Percentiles rank a stretch among this genome's conserved stretches.
Evolutionary conservation across 495 filamentous ascomycete genomes (phyloP).

Genomic region (Podospora tetraspora): DNA sequence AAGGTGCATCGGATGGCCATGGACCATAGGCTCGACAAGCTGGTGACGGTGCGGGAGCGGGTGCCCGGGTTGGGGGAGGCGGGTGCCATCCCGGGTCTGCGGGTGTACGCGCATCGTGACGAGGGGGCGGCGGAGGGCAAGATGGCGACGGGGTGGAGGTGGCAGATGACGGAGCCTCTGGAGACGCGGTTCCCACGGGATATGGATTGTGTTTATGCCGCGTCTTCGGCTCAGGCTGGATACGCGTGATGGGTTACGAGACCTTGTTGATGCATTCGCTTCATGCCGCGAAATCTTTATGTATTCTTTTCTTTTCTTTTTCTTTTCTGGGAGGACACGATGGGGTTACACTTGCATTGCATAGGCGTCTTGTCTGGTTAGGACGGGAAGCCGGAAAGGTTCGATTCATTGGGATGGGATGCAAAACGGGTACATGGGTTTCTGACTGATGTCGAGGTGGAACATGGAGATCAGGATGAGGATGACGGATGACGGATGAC

Average conservation of each 20-base stretch:
- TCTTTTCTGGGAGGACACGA: neutral
- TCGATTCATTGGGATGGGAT: neutral
- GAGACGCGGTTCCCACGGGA: constrained; percentile 23
- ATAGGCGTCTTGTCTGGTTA: neutral
- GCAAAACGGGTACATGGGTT: neutral
- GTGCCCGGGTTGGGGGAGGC: neutral
- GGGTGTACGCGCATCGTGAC: constrained; percentile 12
- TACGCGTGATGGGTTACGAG: neutral
- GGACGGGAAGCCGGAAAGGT: neutral
- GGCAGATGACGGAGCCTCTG: constrained; percentile 24
- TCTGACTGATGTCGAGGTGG: neutral
- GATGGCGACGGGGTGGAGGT: constrained; percentile 9
- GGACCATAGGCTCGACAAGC: constrained; percentile 22
- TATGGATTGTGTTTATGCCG: constrained; percentile 28
- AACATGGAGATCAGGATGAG: neutral
- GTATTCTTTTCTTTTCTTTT: neutral
- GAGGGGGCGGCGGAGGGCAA: neutral
- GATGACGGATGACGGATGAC: neutral
- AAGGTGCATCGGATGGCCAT: constrained; percentile 18
- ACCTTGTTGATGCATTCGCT: neutral
- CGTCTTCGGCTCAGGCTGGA: neutral
- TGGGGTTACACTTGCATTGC: neutral
- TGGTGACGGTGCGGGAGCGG: constrained; percentile 19
- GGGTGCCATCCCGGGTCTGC: constrained; percentile 7
- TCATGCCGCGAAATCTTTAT: too few relatives aligned